Conservation (phyloP, 208 protist species). For the Trypanosoma rangeli region DNA sequence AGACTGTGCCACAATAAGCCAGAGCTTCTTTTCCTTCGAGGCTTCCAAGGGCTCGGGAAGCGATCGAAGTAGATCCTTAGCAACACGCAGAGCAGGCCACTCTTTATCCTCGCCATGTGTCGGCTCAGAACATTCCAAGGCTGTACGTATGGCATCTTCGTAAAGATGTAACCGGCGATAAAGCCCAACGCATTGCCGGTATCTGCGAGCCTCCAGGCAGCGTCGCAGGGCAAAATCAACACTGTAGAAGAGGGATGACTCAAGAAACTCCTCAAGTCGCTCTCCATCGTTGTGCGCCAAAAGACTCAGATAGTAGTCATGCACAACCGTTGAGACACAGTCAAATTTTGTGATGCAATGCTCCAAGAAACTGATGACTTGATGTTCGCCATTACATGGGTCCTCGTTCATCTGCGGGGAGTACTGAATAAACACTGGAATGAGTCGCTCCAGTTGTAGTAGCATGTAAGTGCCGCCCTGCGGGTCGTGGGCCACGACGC, state of each 20-base stretch:
- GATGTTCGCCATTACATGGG: slow-evolving; percentile 67
- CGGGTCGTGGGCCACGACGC: slow-evolving; percentile 40
- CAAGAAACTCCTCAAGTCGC: slow-evolving; percentile 80
- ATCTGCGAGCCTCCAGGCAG: slow-evolving; percentile 77
- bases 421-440: slow-evolving; percentile 94
- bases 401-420: slow-evolving; percentile 59
- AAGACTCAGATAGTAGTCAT: slow-evolving; percentile 94
- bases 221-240: slow-evolving; percentile 90
- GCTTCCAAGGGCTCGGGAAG: slow-evolving; percentile 64
- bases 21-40: slow-evolving; percentile 86
- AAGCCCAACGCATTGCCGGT: slow-evolving; percentile 83
- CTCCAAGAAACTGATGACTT: slow-evolving; percentile 93
- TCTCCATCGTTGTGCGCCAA: slow-evolving; percentile 81
- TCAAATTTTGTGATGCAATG: slow-evolving; percentile 81
- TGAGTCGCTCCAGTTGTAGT: slow-evolving; percentile 78
- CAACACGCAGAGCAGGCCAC: slow-evolving; percentile 66
- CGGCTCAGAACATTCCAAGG: slow-evolving; percentile 44
- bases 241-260: slow-evolving; percentile 80
- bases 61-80: slow-evolving; percentile 70
- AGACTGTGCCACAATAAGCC: slow-evolving; percentile 89
- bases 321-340: slow-evolving; percentile 85
- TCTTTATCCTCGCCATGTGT: neutral
- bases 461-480: slow-evolving; percentile 46
- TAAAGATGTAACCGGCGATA: slow-evolving; percentile 92
- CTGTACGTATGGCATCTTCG: slow-evolving; percentile 93